phyloP scores from a whole-genome alignment of 129 eudicot genomes.

The Helichrysum umbraculigerum region DNA sequence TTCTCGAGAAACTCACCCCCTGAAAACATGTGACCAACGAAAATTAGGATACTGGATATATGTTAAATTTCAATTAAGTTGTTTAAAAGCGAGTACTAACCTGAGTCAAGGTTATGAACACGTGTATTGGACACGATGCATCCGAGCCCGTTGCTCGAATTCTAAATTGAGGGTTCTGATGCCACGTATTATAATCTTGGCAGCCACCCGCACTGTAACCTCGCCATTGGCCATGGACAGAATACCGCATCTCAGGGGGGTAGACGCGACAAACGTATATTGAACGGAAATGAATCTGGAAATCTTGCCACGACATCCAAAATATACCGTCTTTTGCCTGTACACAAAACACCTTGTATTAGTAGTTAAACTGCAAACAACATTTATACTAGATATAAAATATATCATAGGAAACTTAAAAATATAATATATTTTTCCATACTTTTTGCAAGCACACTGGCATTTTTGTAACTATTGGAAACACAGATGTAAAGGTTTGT shows the following conservation, averaged over 20 bases:
- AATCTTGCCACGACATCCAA: constrained; percentile 99
- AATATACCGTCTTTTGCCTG: constrained; percentile 97
- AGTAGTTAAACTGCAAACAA: not conserved
- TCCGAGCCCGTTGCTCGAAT: constrained; percentile 86
- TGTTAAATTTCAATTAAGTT: not conserved
- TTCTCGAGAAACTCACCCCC: constrained; percentile 99
- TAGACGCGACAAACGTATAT: constrained; percentile 98
- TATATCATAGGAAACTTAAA: not conserved
- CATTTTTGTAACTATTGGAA: not conserved
- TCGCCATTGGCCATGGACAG: constrained; percentile 93
- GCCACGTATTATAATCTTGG: constrained; percentile 98
- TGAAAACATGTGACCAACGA: constrained; percentile 13
- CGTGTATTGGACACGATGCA: constrained; percentile 96
- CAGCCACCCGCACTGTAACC: constrained; percentile 99
- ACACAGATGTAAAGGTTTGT: not conserved
- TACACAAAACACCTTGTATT: constrained; percentile 3
- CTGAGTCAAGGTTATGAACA: constrained; percentile 97
- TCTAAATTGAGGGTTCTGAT: constrained; percentile 93
- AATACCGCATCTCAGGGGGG: constrained; percentile 96
- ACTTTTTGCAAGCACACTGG: not conserved
- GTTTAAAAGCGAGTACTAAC: constrained; percentile 33
- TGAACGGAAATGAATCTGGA: constrained; percentile 94
- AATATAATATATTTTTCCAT: not conserved
- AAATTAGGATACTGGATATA: not conserved
- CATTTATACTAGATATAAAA: no score